Evolutionary conservation across 495 filamentous ascomycete species (phyloP).

Genomic region (Neurospora cerealis): DNA sequence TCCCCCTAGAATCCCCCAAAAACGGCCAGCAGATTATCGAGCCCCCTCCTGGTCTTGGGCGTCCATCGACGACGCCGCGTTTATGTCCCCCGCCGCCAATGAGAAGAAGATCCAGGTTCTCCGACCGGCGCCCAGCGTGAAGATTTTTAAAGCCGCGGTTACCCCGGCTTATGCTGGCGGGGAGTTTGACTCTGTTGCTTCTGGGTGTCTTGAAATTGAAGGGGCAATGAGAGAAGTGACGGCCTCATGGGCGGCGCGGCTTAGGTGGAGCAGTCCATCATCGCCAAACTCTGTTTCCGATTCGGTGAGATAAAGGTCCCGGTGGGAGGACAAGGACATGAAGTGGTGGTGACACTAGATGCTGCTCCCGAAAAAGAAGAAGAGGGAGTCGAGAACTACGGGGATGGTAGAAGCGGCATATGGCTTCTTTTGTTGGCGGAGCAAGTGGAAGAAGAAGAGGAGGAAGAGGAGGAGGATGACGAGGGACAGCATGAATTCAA

Average conservation of each 20-base stretch:
- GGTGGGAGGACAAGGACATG: neutral
- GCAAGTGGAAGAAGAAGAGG: neutral
- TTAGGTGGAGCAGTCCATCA: neutral
- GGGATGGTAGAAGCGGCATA: neutral
- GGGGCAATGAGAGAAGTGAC: neutral
- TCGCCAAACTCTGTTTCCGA: neutral
- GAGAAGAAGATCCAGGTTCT: neutral
- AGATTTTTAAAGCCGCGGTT: neutral
- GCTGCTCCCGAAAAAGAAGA: neutral
- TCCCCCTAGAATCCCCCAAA: neutral
- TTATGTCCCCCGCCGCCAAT: neutral
- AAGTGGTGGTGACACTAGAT: neutral
- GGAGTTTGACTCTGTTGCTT: neutral
- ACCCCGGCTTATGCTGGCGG: neutral
- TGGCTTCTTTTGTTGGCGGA: neutral
- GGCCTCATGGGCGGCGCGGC: neutral
- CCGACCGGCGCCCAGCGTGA: neutral
- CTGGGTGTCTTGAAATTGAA: neutral
- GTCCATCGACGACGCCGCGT: neutral
- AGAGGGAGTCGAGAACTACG: neutral
- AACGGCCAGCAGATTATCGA: neutral
- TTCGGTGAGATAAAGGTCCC: neutral
- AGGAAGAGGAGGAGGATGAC: neutral
- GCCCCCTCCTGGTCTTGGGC: neutral
- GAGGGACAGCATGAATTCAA: neutral